A percentile compares a stretch with the other conserved stretches of the same genome.
These are phyloP conservation scores for Colletotrichum lini DNA, from an alignment of 2,329 filamentous ascomycete species.

Conservation along the genomic window DNA sequence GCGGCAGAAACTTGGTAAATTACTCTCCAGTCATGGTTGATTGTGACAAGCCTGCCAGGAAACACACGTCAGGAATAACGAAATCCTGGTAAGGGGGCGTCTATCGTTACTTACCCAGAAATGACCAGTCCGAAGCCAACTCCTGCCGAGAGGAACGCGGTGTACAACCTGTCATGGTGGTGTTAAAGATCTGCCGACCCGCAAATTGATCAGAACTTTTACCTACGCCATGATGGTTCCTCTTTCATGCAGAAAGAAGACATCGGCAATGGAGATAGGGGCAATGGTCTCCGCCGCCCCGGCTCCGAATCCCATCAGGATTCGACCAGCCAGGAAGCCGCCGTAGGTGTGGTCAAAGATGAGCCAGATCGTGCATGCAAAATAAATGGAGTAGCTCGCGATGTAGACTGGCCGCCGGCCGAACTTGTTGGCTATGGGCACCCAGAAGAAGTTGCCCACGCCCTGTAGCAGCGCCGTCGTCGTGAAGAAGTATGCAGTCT, in stretches of 20 bases:
- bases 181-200: slow-evolving; percentile 7
- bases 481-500: slow-evolving; percentile 68
- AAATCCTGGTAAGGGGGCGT: background rate
- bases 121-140: slow-evolving; percentile 60
- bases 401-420: slow-evolving; percentile 61
- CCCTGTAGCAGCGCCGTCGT: slow-evolving; percentile 65
- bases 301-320: slow-evolving; percentile 67
- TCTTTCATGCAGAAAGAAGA: slow-evolving; percentile 71
- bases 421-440: slow-evolving; percentile 62
- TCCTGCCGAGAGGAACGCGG: slow-evolving; percentile 57
- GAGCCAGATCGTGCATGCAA: slow-evolving; percentile 58
- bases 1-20: slow-evolving; percentile 67
- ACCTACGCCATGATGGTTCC: slow-evolving; percentile 65
- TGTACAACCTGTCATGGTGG: slow-evolving; percentile 51
- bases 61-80: slow-evolving; percentile 7
- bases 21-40: slow-evolving; percentile 62
- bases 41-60: slow-evolving; percentile 60
- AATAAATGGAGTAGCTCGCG: slow-evolving; percentile 60
- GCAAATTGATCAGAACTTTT: background rate
- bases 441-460: slow-evolving; percentile 62
- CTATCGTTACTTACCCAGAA: slow-evolving; percentile 51
- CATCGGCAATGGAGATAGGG: slow-evolving; percentile 66
- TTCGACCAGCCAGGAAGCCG: slow-evolving; percentile 61
- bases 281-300: slow-evolving; percentile 67
- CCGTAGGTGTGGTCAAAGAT: slow-evolving; percentile 58